Evolutionary conservation across 2,329 filamentous ascomycete genomes (phyloP).

Genomic region (Aspergillus aculeatus): DNA sequence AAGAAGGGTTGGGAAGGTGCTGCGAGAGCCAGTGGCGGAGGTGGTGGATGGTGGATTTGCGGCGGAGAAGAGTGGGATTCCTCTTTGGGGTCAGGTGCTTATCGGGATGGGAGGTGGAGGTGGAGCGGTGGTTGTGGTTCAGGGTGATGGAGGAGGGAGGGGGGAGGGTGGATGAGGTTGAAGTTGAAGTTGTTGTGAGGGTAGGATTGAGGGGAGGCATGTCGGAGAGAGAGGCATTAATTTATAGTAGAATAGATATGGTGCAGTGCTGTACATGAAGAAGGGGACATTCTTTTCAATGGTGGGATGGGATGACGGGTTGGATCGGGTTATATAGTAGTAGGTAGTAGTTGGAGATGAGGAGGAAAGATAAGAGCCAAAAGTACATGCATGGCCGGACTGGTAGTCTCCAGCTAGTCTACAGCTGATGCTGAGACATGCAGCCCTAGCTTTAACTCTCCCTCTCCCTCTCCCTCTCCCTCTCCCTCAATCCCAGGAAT

Average conservation of each 20-base stretch:
- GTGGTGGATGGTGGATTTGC: neutral
- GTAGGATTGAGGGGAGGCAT: neutral
- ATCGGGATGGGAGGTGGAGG: neutral
- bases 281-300: too few relatives aligned
- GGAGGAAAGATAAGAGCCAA: neutral
- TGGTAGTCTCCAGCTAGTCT: too few relatives aligned
- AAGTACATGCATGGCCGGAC: too few relatives aligned
- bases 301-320: neutral
- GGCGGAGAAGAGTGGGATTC: neutral
- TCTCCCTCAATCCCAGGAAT: too few relatives aligned
- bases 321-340: neutral
- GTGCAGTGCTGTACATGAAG: neutral
- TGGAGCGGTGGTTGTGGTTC: too few relatives aligned
- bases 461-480: too few relatives aligned
- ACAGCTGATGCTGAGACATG: neutral
- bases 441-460: neutral
- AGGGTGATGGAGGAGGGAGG: neutral
- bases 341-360: too few relatives aligned
- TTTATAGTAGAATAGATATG: neutral
- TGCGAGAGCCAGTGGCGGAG: conserved; percentile 1
- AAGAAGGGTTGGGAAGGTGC: neutral
- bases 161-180: neutral
- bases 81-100: neutral
- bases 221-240: too few relatives aligned
- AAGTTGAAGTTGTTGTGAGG: neutral